Evolutionary conservation across 345 rosid genomes (phyloP), one percentile per base, ranked within the genome.

Genomic region (Garcia nutans): DNA sequence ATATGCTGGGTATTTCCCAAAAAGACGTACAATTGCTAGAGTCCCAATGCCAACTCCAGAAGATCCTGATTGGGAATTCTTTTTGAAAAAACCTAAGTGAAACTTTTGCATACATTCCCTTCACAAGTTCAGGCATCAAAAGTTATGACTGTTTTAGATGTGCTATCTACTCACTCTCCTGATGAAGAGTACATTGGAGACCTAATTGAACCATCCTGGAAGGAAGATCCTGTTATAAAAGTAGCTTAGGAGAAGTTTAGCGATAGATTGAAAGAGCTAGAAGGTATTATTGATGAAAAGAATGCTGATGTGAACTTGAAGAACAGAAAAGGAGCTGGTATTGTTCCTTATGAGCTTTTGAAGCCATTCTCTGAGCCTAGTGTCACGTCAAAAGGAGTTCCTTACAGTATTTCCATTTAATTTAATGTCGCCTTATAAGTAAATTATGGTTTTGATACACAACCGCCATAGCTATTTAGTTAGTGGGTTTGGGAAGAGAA

Each of bases 51-150:
- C 37, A 33, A 33, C 2, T 33, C 4, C 2, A 33, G 37, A 33
- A 33, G 4, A 33, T 33, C 2, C 37, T 2, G 37, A 33, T 3
- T 33, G 4, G 4, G 4, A 33, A 33, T 2, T 2, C 4, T 86
- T 86, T 75, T 1, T 70, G 71, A 65, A 77, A 10, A 82, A 84
- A 10, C 88, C 89, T n/a, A n/a, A n/a, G n/a, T n/a, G n/a, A n/a
- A 0, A 84, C 80, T 20, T 42, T 5, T 3, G 16, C 55, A 10
- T 83, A 15, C 26, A 24, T 85, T 85, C 74, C 89, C 88, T 5
- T 78, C 89, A 2, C 82, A 82, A 76, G 13, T 82, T 17, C 90
- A 89, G 33, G 90, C 92, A 10, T 64, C 83, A 0, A 80, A 33
- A 50, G 77, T 73, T 24, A 66, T 78, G 76, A 62, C 70, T 44